A percentile compares a stretch with the other conserved stretches of the same genome.
These are phyloP conservation scores for Yamadazyma atlantica DNA, from an alignment of 1,139 yeast species.

Conservation along the genomic window DNA sequence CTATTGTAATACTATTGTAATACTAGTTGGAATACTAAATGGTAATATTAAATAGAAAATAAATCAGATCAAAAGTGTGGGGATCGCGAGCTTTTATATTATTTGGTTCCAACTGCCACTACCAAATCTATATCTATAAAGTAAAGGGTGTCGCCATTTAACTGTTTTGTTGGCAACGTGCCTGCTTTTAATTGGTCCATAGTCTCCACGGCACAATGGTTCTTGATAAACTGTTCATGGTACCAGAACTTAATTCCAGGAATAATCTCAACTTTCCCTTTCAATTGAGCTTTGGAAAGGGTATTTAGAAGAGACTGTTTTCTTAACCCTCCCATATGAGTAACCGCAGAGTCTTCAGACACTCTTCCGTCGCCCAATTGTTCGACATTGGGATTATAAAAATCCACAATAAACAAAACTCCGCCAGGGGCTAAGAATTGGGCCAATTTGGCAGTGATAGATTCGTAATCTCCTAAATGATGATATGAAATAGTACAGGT, in stretches of 20 bases:
- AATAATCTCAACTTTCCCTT: conserved; percentile 23
- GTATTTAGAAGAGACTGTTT: conserved; percentile 23
- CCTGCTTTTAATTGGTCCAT: conserved; percentile 13
- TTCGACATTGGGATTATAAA: conserved; percentile 18
- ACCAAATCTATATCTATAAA: conserved; percentile 12
- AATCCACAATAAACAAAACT: conserved; percentile 35
- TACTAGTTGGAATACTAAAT: no score
- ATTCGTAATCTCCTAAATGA: conserved; percentile 34
- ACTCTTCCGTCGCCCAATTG: background rate
- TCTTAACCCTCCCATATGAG: conserved; percentile 38
- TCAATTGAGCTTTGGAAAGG: conserved; percentile 23
- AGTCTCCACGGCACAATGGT: conserved; percentile 21
- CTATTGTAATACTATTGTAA: no score
- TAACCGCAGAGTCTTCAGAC: conserved; percentile 19
- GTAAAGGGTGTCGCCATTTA: conserved; percentile 9
- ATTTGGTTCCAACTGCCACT: background rate
- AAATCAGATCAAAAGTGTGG: no score
- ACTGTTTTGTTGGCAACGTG: conserved; percentile 12
- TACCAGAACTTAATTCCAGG: conserved; percentile 25
- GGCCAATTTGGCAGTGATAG: conserved; percentile 30
- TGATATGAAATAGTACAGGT: conserved; percentile 41
- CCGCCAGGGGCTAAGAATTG: conserved; percentile 36
- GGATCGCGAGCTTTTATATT: no score
- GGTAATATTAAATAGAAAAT: no score
- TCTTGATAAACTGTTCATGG: conserved; percentile 20